Evolutionary conservation across 139 green algal species (phyloP), one percentile per base, ranked within the genome.

Genomic region (Closterium sp.): DNA sequence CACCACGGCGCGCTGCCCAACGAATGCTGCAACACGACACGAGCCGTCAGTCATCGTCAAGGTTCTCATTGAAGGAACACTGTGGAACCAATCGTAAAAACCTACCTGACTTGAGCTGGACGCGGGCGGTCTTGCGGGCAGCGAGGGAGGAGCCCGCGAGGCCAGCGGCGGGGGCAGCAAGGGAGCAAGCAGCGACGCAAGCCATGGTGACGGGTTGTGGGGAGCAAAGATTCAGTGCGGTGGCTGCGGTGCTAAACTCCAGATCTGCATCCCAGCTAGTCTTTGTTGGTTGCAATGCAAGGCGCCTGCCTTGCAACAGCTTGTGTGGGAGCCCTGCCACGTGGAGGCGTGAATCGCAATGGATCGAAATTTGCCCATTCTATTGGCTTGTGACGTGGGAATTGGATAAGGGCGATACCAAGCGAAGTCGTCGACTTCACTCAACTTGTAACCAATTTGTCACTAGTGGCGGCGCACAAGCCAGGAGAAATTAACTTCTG

Each of bases 151-250:
- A 73, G 73, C 89, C 89, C 24, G 89, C 32, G 13, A 91, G 79
- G 32, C 89, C 89, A 87, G 38, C 31, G 11, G 27, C 32, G 19
- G 89, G 89, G 30, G 31, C 32, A 70, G 32, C 32, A 34, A 91
- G 22, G 89, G 89, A 91, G 89, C 89, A 91, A 31, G 38, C 89
- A 88, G 89, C 89, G 22, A 70, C 32, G 89, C 22, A 91, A 34
- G 89, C 89, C 89, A 91, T 91, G 89, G 31, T 31, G 5, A 19
- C 31, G 9, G 88, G 11, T 30, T 29, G 88, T 29, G 88, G 28
- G 70, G 88, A 73, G 50, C 50, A 73, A 73, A 73, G 50, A 17
- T 73, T 73, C 50, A 22, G 50, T 73, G 50, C 17, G 50, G 50
- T 45, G 38, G 38, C 38, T 45, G 2, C 38, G 24, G 50, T 21